Conservation (phyloP, 345 rosid species). For the Bretschneidera sinensis region DNA sequence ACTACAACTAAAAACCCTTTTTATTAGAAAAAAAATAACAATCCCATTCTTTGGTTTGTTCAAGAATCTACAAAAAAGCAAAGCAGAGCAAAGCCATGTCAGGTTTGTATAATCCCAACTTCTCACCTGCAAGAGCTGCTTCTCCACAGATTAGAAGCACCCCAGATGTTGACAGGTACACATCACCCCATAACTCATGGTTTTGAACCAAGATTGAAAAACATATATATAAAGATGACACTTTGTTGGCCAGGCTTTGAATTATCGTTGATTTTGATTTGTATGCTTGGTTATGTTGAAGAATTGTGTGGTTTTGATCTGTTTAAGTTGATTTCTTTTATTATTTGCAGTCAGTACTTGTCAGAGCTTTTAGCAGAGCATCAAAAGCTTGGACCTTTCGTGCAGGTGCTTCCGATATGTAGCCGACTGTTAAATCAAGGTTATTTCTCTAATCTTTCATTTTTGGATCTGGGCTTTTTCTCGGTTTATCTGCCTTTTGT, state of each 20-base stretch:
- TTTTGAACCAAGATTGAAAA: neutral
- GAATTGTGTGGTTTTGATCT: slow-evolving; percentile 34
- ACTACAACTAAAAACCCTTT: slow-evolving; percentile 38
- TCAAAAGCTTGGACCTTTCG: slow-evolving; percentile 96
- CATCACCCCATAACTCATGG: neutral
- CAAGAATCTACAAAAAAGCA: slow-evolving; percentile 15
- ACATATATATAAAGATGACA: neutral
- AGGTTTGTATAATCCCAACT: slow-evolving; percentile 90
- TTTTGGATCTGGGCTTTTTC: slow-evolving; percentile 59
- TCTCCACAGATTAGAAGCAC: slow-evolving; percentile 94
- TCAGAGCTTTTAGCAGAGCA: slow-evolving; percentile 87
- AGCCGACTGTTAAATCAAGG: slow-evolving; percentile 96
- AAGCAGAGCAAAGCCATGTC: slow-evolving; percentile 50
- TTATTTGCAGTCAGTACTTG: slow-evolving; percentile 61
- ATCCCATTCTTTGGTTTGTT: slow-evolving; percentile 20
- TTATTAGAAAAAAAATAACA: slow-evolving; percentile 2
- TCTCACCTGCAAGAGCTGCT: slow-evolving; percentile 94
- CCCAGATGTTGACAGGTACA: slow-evolving; percentile 82
- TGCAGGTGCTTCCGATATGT: slow-evolving; percentile 88
- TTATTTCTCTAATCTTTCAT: slow-evolving; percentile 22
- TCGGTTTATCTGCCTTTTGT: slow-evolving; percentile 6
- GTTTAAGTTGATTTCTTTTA: slow-evolving; percentile 14
- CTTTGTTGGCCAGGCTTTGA: slow-evolving; percentile 1
- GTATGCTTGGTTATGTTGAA: neutral
- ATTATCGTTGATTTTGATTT: neutral